phyloP scores from a whole-genome alignment of 257 asterid species.

The Rhazya stricta region DNA sequence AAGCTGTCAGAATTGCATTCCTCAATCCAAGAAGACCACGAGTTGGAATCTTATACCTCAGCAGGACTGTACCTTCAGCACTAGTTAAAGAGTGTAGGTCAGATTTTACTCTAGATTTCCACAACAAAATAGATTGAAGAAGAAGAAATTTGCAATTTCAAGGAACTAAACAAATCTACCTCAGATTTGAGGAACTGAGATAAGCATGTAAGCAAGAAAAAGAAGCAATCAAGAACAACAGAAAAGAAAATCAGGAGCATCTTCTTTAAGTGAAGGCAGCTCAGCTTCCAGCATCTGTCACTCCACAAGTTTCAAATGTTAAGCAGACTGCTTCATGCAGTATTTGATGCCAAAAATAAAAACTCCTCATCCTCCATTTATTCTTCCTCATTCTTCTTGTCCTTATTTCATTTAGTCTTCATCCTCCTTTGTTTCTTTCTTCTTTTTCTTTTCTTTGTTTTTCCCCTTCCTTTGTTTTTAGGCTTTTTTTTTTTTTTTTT shows the following conservation, averaged over 20 bases:
- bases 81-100: conserved; percentile 29
- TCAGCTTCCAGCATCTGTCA: background rate
- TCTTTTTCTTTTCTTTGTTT: no score
- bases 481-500: no score
- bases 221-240: background rate
- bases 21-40: conserved; percentile 93
- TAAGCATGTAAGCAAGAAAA: background rate
- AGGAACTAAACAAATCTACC: background rate
- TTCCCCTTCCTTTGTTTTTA: no score
- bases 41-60: conserved; percentile 90
- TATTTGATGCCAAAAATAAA: no score
- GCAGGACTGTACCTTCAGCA: conserved; percentile 68
- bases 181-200: no score
- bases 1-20: conserved; percentile 81
- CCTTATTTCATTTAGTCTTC: no score
- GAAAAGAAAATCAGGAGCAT: background rate
- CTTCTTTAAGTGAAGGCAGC: background rate
- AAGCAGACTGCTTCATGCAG: background rate
- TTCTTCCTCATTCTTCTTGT: background rate
- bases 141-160: background rate
- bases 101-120: conserved; percentile 16
- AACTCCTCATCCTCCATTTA: background rate
- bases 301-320: background rate
- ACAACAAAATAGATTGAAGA: conserved; percentile 1
- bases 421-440: no score